A percentile compares a stretch with the other conserved stretches of the same genome.
Conservation (phyloP, 139 green algal species). For the Protoeuglena noctilucae region DNA sequence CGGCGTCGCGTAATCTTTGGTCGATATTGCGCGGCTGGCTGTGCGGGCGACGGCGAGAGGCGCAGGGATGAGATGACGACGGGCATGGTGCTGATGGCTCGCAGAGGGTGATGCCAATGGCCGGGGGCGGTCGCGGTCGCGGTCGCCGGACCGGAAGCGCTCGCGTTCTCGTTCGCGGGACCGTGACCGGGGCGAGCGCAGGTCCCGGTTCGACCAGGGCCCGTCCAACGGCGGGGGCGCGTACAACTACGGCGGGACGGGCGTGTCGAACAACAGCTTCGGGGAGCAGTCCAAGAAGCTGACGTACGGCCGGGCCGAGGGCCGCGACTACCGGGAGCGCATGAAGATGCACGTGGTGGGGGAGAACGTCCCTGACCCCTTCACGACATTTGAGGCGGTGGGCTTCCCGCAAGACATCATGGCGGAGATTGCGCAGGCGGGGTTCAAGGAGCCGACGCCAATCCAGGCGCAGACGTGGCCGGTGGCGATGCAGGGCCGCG, state of each 20-base stretch:
- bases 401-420: conserved; percentile 37
- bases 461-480: conserved; percentile 78
- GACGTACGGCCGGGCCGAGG: not conserved
- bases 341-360: conserved; percentile 43
- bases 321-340: conserved; percentile 24
- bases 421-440: not conserved
- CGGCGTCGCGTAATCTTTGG: no score
- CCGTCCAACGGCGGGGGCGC: not conserved
- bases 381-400: conserved; percentile 51
- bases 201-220: not conserved
- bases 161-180: no score
- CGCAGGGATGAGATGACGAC: no score
- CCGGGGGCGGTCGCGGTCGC: not conserved
- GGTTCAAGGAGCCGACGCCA: conserved; percentile 26
- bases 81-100: not conserved
- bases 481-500: conserved; percentile 52
- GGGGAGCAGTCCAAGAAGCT: conserved; percentile 7
- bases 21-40: not conserved
- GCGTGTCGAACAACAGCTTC: not conserved
- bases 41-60: not conserved
- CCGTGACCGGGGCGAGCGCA: not conserved
- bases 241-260: conserved; percentile 1
- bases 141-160: not conserved
- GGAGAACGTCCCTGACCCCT: conserved; percentile 31
- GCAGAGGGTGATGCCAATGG: not conserved